Evolutionary conservation across 768 basidiomycete species (phyloP), one percentile per base, ranked within the genome.

Genomic region (Tephrocybe sp.): DNA sequence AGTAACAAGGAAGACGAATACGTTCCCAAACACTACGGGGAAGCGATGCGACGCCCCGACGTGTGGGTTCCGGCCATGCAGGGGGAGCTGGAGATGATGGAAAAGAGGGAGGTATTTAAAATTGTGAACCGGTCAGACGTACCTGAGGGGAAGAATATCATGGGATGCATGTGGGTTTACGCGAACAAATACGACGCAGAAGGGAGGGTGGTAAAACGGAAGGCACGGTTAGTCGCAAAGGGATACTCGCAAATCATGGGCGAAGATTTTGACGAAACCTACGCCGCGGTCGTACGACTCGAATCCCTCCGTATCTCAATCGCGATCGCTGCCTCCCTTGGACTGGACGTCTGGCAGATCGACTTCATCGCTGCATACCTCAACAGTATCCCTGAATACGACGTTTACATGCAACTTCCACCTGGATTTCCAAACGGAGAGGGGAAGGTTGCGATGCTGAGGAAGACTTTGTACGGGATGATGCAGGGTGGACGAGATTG

Each of bases 231-330:
- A n/a, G 58, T 63, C 0, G 56, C 58, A 23, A 56, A 61, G 49
- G 58, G 61, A 1, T 73, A 61, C 56, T 50, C 57, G 0, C 73
- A 74, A 53, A 50, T 62, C 2, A 58, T 55, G 3, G 70, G 74
- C 1, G 37, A 69, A 15, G 33, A 34, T n/a, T 34, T 34, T n/a
- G 1, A 4, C 2, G 15, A 33, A 9, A 45, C 21, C 2, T 45
- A 45, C 5, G 21, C 43, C 1, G 19, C 31, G 1, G 25, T 31
- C 3, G 43, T 45, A 1, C 4, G 6, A 0, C 22, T 33, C 2
- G 31, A 34, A 15, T 34, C 31, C 1, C 43, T 45, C 7, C 8
- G 21, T 12, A 45, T 45, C 16, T 3, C 19, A 1, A 6, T 12
- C 12, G 33, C 33, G 15, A 4, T 34, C 7, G 33, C 11, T 4